Base-by-base conservation (phyloP, 2,329 filamentous ascomycete species). In the Zelopaecilomyces penicillatus region DNA sequence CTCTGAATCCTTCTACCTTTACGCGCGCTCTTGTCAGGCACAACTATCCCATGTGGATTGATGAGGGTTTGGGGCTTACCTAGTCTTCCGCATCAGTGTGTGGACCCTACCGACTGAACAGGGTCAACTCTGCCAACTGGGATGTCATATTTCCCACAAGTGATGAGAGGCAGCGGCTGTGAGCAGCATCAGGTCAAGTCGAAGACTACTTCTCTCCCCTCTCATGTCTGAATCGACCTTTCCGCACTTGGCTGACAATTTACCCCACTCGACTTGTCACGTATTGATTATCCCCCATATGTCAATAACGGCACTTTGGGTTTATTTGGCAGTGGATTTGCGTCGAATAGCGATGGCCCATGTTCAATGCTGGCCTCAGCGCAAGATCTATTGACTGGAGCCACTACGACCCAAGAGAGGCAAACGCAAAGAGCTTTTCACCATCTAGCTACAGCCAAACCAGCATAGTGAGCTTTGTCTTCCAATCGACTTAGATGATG, bases 341-440 rank as follows among this genome's bases (percentile, higher is more conserved):
- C 70, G 32, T 71, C 73, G 10, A 73, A 75, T 46, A 67, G 67
- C 38, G 80, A 82, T 31, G 70, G 40, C 76, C 76, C 12, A 71
- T 80, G 51, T 82, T 79, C 58, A 83, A 76, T 52, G 80, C 78
- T 8, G 78, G 78, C 4, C 60, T 83, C 38, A 76, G 71, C 57
- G 68, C 76, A n/a, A 65, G 70, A 10, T 77, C 63, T 58, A 57
- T 76, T 49, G 64, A 68, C 60, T 60, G 68, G 70, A 57, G 63
- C 44, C 64, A 67, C 48, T 73, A 74, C 48, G 72, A 75, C 44
- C 64, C 73, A 29, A 58, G 64, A 5, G 65, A 71, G 42, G 64
- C 67, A 54, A 70, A 67, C 53, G 59, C 64, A 36, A 69, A 69
- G 44, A 69, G 65, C 45, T 77, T 78, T 52, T 71, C 69, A 11